phyloP scores from a whole-genome alignment of 139 green algal genomes.

The Pleodorina starrii region DNA sequence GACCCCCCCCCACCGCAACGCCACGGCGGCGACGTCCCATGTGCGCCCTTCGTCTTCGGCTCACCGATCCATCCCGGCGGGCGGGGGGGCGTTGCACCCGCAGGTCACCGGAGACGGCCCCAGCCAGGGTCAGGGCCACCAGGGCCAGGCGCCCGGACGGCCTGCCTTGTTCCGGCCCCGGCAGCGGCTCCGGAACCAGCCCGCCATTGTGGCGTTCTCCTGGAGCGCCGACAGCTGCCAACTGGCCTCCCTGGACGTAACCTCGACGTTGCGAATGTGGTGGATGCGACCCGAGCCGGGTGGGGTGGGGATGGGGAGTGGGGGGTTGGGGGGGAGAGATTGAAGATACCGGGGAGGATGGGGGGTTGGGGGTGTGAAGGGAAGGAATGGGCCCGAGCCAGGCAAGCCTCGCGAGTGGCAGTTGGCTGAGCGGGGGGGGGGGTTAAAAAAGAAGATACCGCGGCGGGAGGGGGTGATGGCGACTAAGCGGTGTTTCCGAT shows the following conservation, averaged over 20 bases:
- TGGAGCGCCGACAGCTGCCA: slow-evolving; percentile 66
- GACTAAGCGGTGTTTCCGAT: too few relatives aligned
- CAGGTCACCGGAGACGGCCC: too few relatives aligned
- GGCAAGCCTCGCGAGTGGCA: too few relatives aligned
- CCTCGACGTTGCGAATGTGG: slow-evolving; percentile 58
- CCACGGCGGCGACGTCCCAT: too few relatives aligned
- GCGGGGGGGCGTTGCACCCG: too few relatives aligned
- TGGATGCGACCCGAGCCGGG: slow-evolving; percentile 63
- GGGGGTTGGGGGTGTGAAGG: not conserved
- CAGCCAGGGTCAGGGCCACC: slow-evolving; percentile 59
- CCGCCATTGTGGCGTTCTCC: slow-evolving; percentile 52
- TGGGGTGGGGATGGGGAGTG: slow-evolving; percentile 7
- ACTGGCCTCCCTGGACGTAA: slow-evolving; percentile 60
- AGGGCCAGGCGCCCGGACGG: slow-evolving; percentile 52
- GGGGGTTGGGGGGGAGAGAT: not conserved
- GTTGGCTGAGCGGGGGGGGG: too few relatives aligned
- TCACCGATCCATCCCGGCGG: too few relatives aligned
- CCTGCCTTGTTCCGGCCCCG: slow-evolving; percentile 45
- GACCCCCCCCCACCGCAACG: too few relatives aligned
- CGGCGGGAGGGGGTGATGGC: too few relatives aligned
- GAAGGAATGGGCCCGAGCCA: too few relatives aligned
- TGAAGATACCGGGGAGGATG: not conserved
- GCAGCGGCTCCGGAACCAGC: slow-evolving; percentile 18
- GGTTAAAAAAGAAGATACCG: too few relatives aligned
- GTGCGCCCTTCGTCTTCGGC: too few relatives aligned